Evolutionary conservation across 306 rosid species (phyloP), one percentile per base, ranked within the genome.

Genomic region (Prinsepia uniflora): DNA sequence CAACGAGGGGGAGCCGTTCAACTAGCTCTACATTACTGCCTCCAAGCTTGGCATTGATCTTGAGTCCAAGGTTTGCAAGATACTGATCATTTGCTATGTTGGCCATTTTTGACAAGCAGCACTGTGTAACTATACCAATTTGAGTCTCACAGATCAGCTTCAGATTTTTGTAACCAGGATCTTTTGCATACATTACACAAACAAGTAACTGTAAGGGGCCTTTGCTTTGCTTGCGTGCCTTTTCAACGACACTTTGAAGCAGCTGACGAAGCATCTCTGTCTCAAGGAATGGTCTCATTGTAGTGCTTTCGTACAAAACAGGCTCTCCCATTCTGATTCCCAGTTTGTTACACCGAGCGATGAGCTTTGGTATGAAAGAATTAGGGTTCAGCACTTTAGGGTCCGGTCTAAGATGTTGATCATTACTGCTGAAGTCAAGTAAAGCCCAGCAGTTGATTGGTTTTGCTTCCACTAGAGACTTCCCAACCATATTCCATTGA

Each of bases 1-100:
- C 77, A 81, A 84, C 75, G 24, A 55, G 62, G 44, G 90, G 85
- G 48, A 86, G 85, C 63, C 79, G 69, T 11, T 79, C 76, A 65
- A 18, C 71, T 36, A 91, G 86, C 82, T 91, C 97, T 40, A 88
- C 87, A 46, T 91, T 91, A 65, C 97, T 91, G 58, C 97, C 97
- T 70, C 97, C 97, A 65, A 91, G 92, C 80, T 91, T 91, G 54
- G 97, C 97, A 76, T 88, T 91, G 72, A 91, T 84, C 86, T 91
- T 91, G 44, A 86, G 87, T 20, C 87, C 88, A 55, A 91, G 83
- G 79, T 91, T 81, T 9, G 96, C 80, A 58, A 83, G 79, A 81
- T 78, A 80, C 67, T 78, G 85, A 76, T 91, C 97, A 10, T 72
- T 81, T 43, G 79, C 81, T 68, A 63, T 72, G 69, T 78, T 84